Evolutionary conservation across 1,139 yeast species (phyloP), one percentile per base, ranked within the genome.

Genomic region (Yamadazyma atlantica): DNA sequence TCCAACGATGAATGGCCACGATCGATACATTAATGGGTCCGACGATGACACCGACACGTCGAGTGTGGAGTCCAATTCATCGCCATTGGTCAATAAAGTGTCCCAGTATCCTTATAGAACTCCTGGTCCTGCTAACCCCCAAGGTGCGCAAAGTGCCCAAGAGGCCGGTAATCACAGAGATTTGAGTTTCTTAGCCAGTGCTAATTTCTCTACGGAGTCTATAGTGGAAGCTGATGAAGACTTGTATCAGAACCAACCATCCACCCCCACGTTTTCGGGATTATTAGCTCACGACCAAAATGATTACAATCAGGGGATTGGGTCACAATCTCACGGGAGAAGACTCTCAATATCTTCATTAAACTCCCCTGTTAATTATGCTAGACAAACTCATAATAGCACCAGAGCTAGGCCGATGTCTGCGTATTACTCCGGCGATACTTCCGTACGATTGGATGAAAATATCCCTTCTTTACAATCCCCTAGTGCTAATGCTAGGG

Each of bases 201-300:
- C 73, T 31, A 70, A 70, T 48, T 70, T 70, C 48, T 68, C 73
- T n/a, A 52, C 69, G 0, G 75, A 70, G 35, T 70, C 75, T 1
- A 46, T 69, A 12, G 45, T 49, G 22, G 62, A 49, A 40, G 45
- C 36, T 8, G 48, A 48, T 33, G 52, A 48, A 29, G 45, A 42
- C 24, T 14, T 35, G 8, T 18, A 17, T 13, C n/a, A 11, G 6
- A 24, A 24, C 9, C 21, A 15, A 15, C 30, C 30, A 14, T 28
- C 30, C 16, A 28, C 30, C 10, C 30, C 30, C 12, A n/a, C 30
- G 6, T 28, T 19, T 12, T 4, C 25, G 4, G 19, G 17, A 18
- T 6, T 18, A 8, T 12, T 11, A 11, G 19, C 15, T n/a, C 4
- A 12, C 13, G 12, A 7, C 15, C 14, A 28, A 15, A 13, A 5